phyloP scores from a whole-genome alignment of 345 rosid genomes.

The Hibiscus tridactylites region DNA sequence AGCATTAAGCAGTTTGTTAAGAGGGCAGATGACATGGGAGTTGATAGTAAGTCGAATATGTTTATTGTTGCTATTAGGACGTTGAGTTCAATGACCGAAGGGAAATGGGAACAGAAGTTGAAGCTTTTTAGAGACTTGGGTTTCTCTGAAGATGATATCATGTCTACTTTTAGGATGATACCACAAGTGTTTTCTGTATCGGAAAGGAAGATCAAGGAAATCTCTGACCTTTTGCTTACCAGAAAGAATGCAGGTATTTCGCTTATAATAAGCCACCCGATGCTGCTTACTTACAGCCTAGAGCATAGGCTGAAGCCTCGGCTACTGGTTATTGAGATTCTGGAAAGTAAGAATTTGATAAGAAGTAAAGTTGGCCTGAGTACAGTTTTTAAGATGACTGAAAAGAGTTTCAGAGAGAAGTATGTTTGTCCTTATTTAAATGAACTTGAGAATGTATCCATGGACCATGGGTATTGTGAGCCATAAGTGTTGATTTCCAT shows the following conservation, averaged over 20 bases:
- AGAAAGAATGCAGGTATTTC: conserved; percentile 10
- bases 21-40: conserved; percentile 28
- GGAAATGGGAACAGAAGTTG: conserved; percentile 28
- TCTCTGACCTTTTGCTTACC: conserved; percentile 3
- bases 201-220: conserved; percentile 21
- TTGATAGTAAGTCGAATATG: conserved; percentile 21
- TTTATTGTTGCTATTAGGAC: conserved; percentile 21
- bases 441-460: conserved; percentile 10
- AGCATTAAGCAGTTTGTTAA: conserved; percentile 8
- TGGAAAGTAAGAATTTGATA: conserved; percentile 26
- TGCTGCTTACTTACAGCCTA: conserved; percentile 21
- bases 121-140: conserved; percentile 23
- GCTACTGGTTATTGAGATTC: conserved; percentile 13
- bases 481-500: background rate
- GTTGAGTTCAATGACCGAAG: conserved; percentile 20
- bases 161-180: conserved; percentile 15
- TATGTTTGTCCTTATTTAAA: conserved; percentile 19
- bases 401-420: conserved; percentile 9
- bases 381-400: conserved; percentile 9
- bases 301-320: conserved; percentile 24
- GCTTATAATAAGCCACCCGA: conserved; percentile 14
- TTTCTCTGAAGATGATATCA: conserved; percentile 23
- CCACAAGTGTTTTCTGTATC: conserved; percentile 27
- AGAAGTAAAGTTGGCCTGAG: conserved; percentile 6
- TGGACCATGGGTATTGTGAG: background rate